Conservation (phyloP, 2,329 filamentous ascomycete species). For the Aspergillus unguis region DNA sequence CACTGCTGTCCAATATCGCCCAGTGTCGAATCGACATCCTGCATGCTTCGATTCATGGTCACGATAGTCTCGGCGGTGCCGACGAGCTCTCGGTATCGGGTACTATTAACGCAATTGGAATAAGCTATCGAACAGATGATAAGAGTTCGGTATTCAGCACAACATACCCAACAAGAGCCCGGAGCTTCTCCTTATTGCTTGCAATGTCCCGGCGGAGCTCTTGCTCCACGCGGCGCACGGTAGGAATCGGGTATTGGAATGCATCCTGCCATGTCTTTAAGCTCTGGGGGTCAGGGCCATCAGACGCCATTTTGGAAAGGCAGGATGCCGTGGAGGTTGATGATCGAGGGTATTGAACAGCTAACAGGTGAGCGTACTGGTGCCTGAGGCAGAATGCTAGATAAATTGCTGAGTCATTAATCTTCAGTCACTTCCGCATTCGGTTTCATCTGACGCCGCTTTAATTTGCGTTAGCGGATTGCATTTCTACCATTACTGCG, state of each 20-base stretch:
- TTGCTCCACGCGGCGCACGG: constrained; percentile 61
- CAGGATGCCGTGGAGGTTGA: constrained; percentile 9
- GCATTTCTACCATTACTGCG: too few species aligned
- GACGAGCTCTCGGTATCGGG: constrained; percentile 80
- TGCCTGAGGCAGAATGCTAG: constrained; percentile 22
- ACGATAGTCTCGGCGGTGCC: constrained; percentile 94
- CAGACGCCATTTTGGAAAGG: constrained; percentile 47
- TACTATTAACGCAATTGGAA: constrained; percentile 37
- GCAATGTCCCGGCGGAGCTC: constrained; percentile 61
- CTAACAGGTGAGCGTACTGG: constrained; percentile 3
- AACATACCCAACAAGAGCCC: constrained; percentile 62
- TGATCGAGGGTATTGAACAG: constrained; percentile 7
- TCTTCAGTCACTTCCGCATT: too few species aligned
- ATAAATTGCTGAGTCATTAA: too few species aligned
- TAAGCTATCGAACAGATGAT: constrained; percentile 3
- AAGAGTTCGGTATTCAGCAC: not conserved
- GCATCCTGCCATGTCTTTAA: constrained; percentile 65
- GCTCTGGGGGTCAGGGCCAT: constrained; percentile 55
- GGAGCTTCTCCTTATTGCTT: constrained; percentile 64
- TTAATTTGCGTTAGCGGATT: too few species aligned
- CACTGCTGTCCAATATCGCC: constrained; percentile 71
- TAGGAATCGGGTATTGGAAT: constrained; percentile 62
- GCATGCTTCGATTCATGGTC: constrained; percentile 77
- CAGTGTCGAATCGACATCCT: constrained; percentile 67
- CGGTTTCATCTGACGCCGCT: too few species aligned